These are phyloP conservation scores for Chrysophaeum taylorii DNA, from an alignment of 352 stramenopile species.

Conservation along the genomic window DNA sequence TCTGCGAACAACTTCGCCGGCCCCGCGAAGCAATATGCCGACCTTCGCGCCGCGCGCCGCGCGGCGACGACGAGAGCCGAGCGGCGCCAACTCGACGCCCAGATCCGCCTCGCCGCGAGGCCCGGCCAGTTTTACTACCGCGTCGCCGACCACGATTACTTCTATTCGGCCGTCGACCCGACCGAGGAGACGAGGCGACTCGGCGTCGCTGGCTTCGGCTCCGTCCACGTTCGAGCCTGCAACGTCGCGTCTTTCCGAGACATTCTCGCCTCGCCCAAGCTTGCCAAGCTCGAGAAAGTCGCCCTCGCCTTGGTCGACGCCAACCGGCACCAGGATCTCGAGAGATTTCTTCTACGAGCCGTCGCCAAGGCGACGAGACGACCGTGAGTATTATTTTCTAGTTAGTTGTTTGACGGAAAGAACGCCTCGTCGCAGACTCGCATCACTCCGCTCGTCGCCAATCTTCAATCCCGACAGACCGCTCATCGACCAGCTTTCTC, in stretches of 20 bases:
- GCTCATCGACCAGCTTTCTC: neutral
- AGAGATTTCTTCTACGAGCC: neutral
- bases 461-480: slow-evolving; percentile 1
- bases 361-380: neutral
- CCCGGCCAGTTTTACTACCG: neutral
- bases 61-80: neutral
- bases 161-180: slow-evolving; percentile 4
- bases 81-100: neutral
- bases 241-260: slow-evolving; percentile 11
- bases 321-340: neutral
- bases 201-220: neutral
- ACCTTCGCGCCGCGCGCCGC: neutral
- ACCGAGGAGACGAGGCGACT: neutral
- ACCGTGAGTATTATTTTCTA: no score
- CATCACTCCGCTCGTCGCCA: neutral
- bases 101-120: neutral
- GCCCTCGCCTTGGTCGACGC: neutral
- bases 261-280: neutral
- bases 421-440: no score
- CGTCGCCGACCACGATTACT: neutral
- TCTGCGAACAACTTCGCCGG: slow-evolving; percentile 10
- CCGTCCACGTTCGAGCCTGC: neutral
- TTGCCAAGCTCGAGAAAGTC: slow-evolving; percentile 2
- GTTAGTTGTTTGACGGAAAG: no score
- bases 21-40: neutral